Evolutionary conservation across 73 alveolate genomes (phyloP).

Genomic region (Symbiodinium natans): DNA sequence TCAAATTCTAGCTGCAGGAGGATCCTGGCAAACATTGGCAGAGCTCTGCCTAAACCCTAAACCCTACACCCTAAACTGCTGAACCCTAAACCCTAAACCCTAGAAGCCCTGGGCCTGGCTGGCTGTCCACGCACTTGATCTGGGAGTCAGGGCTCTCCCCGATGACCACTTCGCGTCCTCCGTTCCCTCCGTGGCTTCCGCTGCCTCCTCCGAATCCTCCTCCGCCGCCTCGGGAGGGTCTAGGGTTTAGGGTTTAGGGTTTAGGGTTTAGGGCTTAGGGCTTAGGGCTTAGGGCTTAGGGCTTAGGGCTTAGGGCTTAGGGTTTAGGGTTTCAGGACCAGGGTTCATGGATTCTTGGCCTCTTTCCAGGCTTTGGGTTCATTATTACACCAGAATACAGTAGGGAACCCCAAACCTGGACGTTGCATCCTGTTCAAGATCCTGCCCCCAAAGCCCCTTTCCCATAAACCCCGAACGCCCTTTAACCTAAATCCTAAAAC

Average conservation of each 20-base stretch:
- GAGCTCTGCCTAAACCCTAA: neutral
- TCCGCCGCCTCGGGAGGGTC: neutral
- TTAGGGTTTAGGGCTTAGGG: neutral
- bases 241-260: conserved; percentile 10
- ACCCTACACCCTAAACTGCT: neutral
- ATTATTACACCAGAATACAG: neutral
- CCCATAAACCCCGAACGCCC: neutral
- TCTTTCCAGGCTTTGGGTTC: neutral
- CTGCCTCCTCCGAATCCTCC: too few relatives aligned
- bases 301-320: too few relatives aligned
- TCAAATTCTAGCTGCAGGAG: too few relatives aligned
- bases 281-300: too few relatives aligned
- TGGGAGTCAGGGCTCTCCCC: conserved; percentile 45
- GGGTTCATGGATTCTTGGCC: too few relatives aligned
- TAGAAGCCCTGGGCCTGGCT: neutral
- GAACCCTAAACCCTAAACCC: too few relatives aligned
- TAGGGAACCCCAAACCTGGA: neutral
- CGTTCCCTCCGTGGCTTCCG: too few relatives aligned
- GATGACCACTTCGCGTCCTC: conserved; percentile 2
- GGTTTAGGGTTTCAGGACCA: too few relatives aligned
- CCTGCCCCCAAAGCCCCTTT: neutral
- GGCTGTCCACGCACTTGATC: conserved; percentile 51
- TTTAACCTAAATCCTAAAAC: neutral
- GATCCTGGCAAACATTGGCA: too few relatives aligned
- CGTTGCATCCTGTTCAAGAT: too few relatives aligned